These are phyloP conservation scores for Globisporangium viniferum DNA, from an alignment of 352 stramenopile genomes.

Conservation along the genomic window DNA sequence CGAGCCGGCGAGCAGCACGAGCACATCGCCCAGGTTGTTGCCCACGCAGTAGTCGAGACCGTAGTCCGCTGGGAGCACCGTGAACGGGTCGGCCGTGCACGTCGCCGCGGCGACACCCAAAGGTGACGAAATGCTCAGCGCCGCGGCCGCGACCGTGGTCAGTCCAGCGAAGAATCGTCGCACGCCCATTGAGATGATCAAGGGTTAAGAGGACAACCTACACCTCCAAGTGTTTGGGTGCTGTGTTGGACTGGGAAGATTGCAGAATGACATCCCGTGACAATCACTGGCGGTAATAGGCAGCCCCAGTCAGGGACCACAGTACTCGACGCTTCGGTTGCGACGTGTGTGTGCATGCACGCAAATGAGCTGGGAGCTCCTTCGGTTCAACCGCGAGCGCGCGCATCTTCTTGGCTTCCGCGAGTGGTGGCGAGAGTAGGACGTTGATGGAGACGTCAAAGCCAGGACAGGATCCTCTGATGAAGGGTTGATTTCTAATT, in stretches of 20 bases:
- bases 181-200: not conserved
- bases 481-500: not conserved
- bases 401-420: not conserved
- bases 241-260: not conserved
- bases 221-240: too few species aligned
- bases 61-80: constrained; percentile 28
- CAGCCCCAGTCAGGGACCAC: not conserved
- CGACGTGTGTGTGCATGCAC: not conserved
- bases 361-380: not conserved
- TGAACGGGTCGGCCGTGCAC: constrained; percentile 43
- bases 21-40: constrained; percentile 44
- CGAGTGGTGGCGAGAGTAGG: not conserved
- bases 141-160: not conserved
- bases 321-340: not conserved
- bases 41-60: constrained; percentile 50
- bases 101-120: constrained; percentile 19
- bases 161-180: not conserved
- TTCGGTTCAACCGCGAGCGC: not conserved
- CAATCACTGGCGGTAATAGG: not conserved
- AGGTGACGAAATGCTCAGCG: not conserved
- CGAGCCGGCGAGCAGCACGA: constrained; percentile 28
- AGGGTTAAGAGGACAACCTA: too few species aligned
- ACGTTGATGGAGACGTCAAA: not conserved
- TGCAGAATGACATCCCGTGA: not conserved
- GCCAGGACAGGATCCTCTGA: not conserved